Base-by-base conservation (phyloP, 352 stramenopile species). In the Phytophthora kernoviae region DNA sequence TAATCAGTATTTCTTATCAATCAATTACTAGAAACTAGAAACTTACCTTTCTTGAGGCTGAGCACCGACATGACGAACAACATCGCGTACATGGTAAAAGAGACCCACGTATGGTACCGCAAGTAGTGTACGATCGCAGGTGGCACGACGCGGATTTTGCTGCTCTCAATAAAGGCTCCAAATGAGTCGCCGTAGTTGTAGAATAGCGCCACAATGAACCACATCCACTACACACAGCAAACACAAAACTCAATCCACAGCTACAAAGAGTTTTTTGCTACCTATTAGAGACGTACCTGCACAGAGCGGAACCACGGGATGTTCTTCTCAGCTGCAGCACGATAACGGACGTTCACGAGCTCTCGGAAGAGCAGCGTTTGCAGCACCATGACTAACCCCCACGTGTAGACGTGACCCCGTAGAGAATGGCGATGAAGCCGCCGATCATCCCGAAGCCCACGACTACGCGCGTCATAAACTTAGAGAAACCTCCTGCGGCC, bases 271-370 rank as follows among this genome's bases (percentile, higher is more conserved):
- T 30, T 30, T 30, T 30, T n/a, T n/a, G n/a, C n/a, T n/a, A n/a
- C n/a, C n/a, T n/a, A n/a, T n/a, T n/a, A 32, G 1, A 48, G 14
- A 22, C 18, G n/a, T 44, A 76, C 75, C 73, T 85, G 95, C 50
- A 98, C 94, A 4, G 96, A 99, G 33, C 97, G 96, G 73, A 99
- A 99, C 67, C 97, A 94, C 43, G 97, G 96, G 65, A 99, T 98
- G 27, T 92, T 97, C 69, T 97, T 91, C 78, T 99, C 90, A 33
- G 96, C 96, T 1, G 88, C 88, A 4, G 84, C 88, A 56, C 93
- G 90, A 79, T 99, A 99, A 1, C 97, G 89, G 27, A 99, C 96
- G 58, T 98, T 98, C n/a, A 99, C 96, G 5, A 99, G 81, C 73
- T 99, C 97, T n/a, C 91, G 91, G 81, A 98, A 98, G 39, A 98